Base-by-base conservation (phyloP, 345 rosid genomes). In the Eucalyptus regnans region DNA sequence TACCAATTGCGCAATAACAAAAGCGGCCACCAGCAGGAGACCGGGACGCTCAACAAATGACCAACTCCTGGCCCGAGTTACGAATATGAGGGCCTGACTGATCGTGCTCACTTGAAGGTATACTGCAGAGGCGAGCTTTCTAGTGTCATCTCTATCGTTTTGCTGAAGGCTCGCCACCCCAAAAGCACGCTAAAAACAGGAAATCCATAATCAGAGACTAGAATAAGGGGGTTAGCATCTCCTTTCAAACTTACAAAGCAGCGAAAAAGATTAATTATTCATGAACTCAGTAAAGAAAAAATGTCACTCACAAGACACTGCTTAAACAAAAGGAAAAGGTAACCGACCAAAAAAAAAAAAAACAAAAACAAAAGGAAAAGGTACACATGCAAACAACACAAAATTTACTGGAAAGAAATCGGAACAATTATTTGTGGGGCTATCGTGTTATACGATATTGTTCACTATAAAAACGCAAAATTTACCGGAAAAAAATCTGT, bases 81-180 rank as follows among this genome's bases (percentile, higher is more conserved):
- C 95, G 52, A 95, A 93, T 90, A 94, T 94, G 58, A 95, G 97
- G 87, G 96, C 96, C 91, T 95, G 96, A 87, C 96, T 95, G 83
- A 93, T 93, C 22, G 93, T 93, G 91, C 96, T 93, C 84, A 93
- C 96, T 93, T 94, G 96, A 89, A 94, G 93, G 89, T 95, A 95
- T 41, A 95, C 31, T 8, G 93, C 94, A 2, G 96, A 91, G 60
- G 97, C 95, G 52, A 94, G 96, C 93, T 90, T 94, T 89, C 90
- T 90, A 46, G 89, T 52, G 91, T 92, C 92, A 4, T 92, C 88
- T 4, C 3, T 27, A 88, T 92, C 92, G 48, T 51, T 56, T 31
- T 90, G 51, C 89, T 92, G 91, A 88, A 95, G 95, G 89, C 95
- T 94, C 60, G 93, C 52, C 52, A 95, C 95, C 79, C 95, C 95